Base-by-base conservation (phyloP, 2,329 filamentous ascomycete genomes). In the Xylaria sp. region DNA sequence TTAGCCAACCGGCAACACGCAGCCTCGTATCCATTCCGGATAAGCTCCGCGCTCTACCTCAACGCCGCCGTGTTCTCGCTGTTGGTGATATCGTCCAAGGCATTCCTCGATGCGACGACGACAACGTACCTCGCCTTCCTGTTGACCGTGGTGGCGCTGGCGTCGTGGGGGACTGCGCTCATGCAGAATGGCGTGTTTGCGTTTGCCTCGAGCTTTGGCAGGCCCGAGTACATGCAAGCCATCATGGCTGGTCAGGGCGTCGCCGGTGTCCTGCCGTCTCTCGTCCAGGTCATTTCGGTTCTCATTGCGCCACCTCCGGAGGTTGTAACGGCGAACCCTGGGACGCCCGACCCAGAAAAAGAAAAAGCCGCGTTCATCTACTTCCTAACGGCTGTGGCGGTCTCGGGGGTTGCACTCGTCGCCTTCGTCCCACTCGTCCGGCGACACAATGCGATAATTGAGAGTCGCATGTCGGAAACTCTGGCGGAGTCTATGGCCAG, bases 191-290 rank as follows among this genome's bases (percentile, higher is more conserved):
- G 96, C 20, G 89, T 96, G 12, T 97, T 98, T 79, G 94, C 96
- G 2, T 98, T 94, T 78, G 94, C 94, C 2, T 89, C 92, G 3
- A 91, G 93, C 62, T 98, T 97, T 77, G 93, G 91, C 44, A 86
- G 92, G 61, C 89, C 91, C 23, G 93, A 96, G 80, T 99, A 98
- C 80, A 97, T 94, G 65, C 95, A 98, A 81, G 95, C 92, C 28
- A 94, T 98, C 80, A 98, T 99, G 94, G 90, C 91, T 2, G 96
- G 96, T 1, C 96, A 99, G 81, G 95, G 91, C 39, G 86, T 99
- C 3, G 94, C 96, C 0, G 96, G 96, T 37, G 94, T 99, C 10
- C 84, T 98, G 3, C 96, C 96, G 0, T 91, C 93, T 57, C 85
- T 77, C 57, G 93, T 94, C 1, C 94, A 98, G 80, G 95, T 98